A percentile compares a stretch with the other conserved stretches of the same genome.
Conservation (phyloP, 1,284 basidiomycete species). For the Malassezia caprae region DNA sequence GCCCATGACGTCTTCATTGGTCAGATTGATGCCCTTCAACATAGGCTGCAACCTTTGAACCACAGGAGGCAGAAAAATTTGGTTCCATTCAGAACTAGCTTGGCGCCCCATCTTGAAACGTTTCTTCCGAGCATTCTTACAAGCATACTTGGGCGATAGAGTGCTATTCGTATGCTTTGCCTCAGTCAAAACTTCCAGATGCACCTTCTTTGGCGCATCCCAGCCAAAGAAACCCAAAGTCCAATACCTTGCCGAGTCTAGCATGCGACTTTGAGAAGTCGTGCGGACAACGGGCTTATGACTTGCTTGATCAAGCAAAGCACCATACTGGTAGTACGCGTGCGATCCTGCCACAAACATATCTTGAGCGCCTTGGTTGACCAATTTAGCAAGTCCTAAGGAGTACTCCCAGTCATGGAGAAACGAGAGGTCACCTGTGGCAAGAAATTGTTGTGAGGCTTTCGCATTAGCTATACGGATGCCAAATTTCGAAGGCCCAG, state of each 20-base stretch:
- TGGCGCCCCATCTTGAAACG: not conserved
- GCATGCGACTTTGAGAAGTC: constrained; percentile 60
- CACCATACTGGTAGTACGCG: constrained; percentile 43
- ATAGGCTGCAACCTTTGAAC: constrained; percentile 30
- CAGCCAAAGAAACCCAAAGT: constrained; percentile 32
- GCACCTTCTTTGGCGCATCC: constrained; percentile 26
- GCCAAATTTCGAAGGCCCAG: constrained; percentile 7
- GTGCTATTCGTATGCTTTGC: constrained; percentile 58
- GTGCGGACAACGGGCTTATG: constrained; percentile 34
- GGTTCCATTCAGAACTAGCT: not conserved
- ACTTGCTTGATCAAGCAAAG: constrained; percentile 23
- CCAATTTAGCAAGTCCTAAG: constrained; percentile 60
- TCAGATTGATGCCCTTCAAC: constrained; percentile 49
- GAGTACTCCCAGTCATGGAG: constrained; percentile 59
- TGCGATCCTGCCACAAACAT: constrained; percentile 44
- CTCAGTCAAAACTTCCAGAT: constrained; percentile 40
- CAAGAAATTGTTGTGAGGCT: constrained; percentile 16
- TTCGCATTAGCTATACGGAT: not conserved
- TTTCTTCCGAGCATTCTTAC: constrained; percentile 30
- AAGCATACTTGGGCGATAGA: constrained; percentile 64
- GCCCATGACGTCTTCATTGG: constrained; percentile 25
- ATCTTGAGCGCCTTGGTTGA: constrained; percentile 71
- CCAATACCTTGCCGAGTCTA: constrained; percentile 70
- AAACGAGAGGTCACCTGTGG: constrained; percentile 59
- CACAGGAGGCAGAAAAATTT: constrained; percentile 37